Base-by-base conservation (phyloP, 768 basidiomycete genomes). In the Suillus variegatus region DNA sequence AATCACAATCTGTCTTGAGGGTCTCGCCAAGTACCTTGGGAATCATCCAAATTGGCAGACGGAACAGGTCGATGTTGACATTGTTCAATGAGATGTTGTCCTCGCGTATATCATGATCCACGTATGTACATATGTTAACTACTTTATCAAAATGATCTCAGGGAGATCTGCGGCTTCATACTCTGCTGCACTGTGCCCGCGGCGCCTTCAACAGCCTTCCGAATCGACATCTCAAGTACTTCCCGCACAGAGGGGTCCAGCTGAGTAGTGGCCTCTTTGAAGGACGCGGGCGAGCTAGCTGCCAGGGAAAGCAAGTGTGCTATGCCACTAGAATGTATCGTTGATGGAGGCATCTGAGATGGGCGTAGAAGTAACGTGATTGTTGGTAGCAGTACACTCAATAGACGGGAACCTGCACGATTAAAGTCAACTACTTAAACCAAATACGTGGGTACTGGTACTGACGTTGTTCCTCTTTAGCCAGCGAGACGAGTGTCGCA, bases 191-290 rank as follows among this genome's bases (percentile, higher is more conserved):
- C 63, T 13, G 73, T 61, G 1, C 78, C 71, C 18, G 78, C 74
- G 16, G 74, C 72, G 5, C 84, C 83, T 38, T 86, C 87, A 0
- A 96, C 84, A 5, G 90, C 89, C 62, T 89, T 88, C 66, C 95
- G 84, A 60, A 97, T 85, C 1, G 91, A 89, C 52, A 84, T 82
- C 74, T 98, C 96, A 61, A 98, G 75, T 28, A 84, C 77, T 57
- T 89, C 87, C 54, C 88, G 80, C 7, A 82, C 82, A 0, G 81
- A 75, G 8, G 81, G 73, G 36, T 90, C 88, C 25, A 98, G 81
- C 57, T 84, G 87, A 10, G 80, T 83, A 3, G 92, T 90, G 1
- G 91, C 93, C 54, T 94, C 93, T 74, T 93, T 94, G 85, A 98
- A 98, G 14, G 90, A 85, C 5, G 79, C 73, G 0, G 96, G 91